Conservation (phyloP, 805 yeast genomes). For the Spathaspora hagerdaliae region DNA sequence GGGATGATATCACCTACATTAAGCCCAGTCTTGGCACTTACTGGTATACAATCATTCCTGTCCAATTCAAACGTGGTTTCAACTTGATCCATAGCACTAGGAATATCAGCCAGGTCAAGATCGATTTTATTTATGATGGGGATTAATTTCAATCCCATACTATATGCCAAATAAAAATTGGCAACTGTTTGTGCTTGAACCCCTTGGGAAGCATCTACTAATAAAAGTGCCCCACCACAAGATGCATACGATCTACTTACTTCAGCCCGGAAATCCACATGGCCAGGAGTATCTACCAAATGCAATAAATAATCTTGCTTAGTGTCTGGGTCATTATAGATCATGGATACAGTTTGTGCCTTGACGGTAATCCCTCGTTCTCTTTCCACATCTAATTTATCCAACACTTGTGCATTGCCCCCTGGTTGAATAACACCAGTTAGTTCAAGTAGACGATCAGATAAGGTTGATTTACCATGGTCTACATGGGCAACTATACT, state of each 20-base stretch:
- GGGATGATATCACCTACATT: conserved; percentile 81
- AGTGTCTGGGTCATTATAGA: conserved; percentile 56
- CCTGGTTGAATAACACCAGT: conserved; percentile 87
- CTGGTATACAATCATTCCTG: conserved; percentile 68
- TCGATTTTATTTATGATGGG: conserved; percentile 94
- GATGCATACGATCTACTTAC: conserved; percentile 93
- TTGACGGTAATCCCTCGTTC: conserved; percentile 96
- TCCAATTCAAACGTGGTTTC: conserved; percentile 78
- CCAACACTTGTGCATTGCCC: conserved; percentile 76
- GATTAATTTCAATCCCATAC: conserved; percentile 72
- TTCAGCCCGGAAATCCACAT: conserved; percentile 92
- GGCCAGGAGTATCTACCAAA: conserved; percentile 96
- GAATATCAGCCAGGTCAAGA: conserved; percentile 80
- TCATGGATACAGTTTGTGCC: conserved; percentile 95
- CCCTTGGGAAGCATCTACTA: conserved; percentile 95
- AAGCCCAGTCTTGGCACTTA: conserved; percentile 88
- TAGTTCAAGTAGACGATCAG: conserved; percentile 81
- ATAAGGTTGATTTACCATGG: conserved; percentile 82
- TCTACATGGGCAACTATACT: conserved; percentile 97
- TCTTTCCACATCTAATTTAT: conserved; percentile 88
- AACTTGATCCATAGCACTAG: conserved; percentile 79
- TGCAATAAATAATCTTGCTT: conserved; percentile 79
- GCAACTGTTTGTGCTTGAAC: conserved; percentile 99
- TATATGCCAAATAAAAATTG: conserved; percentile 84
- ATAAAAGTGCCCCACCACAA: conserved; percentile 86